phyloP scores from a whole-genome alignment of 1,284 basidiomycete genomes.

The Apiotrichum siamense region DNA sequence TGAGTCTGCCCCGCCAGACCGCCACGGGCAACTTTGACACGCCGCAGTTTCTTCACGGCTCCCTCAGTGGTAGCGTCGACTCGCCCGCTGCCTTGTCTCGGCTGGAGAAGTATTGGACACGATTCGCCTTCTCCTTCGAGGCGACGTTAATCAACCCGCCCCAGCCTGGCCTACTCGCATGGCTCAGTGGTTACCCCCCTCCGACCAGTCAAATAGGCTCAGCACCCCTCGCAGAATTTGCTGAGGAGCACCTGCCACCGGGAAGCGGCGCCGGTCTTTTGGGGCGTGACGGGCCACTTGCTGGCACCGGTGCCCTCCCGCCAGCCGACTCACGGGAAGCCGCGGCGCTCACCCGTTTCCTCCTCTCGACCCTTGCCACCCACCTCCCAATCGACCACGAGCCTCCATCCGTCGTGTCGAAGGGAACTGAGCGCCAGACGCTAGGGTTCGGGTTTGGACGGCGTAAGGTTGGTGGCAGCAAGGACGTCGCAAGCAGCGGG shows the following conservation, averaged over 20 bases:
- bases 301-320: not conserved
- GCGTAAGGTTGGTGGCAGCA: not conserved
- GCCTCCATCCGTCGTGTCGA: not conserved
- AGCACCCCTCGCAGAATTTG: not conserved
- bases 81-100: constrained; percentile 14
- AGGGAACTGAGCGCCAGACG: constrained; percentile 10
- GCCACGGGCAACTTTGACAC: constrained; percentile 7
- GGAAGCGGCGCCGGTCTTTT: not conserved
- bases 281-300: not conserved
- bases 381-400: not conserved
- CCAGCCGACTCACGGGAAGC: not conserved
- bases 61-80: constrained; percentile 18
- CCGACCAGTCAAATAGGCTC: constrained; percentile 2
- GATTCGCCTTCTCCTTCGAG: constrained; percentile 36
- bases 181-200: constrained; percentile 22
- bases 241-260: not conserved
- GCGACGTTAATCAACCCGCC: constrained; percentile 18
- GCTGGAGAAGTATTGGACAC: constrained; percentile 38
- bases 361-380: constrained; percentile 19
- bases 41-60: constrained; percentile 29
- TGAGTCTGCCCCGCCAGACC: constrained; percentile 23
- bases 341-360: constrained; percentile 21
- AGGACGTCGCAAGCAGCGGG: not conserved
- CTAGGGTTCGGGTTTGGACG: constrained; percentile 24
- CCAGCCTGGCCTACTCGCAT: constrained; percentile 13